These are phyloP conservation scores for Micromonas commoda DNA, from an alignment of 139 green algal genomes.

Conservation along the genomic window DNA sequence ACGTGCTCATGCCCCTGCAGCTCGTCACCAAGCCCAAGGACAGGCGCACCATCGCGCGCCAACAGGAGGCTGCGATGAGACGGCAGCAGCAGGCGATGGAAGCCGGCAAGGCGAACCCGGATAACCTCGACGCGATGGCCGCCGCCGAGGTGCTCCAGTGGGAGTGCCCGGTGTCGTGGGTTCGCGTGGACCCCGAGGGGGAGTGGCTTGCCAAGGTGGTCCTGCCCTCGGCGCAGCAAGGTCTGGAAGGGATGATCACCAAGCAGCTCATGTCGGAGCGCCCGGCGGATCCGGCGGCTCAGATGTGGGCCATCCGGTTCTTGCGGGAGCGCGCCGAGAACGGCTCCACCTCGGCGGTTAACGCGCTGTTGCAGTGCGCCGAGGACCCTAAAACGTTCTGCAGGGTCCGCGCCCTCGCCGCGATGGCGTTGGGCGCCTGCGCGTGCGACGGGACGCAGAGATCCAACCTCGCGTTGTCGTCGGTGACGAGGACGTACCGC, in stretches of 20 bases:
- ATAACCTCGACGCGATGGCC: neutral
- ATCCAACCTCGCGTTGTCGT: neutral
- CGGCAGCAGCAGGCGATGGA: neutral
- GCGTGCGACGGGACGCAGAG: neutral
- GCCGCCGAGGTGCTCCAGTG: neutral
- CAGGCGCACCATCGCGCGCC: neutral
- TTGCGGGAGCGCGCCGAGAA: neutral
- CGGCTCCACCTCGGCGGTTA: neutral
- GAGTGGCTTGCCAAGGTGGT: conserved; percentile 11
- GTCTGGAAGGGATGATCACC: conserved; percentile 12
- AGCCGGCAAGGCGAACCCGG: neutral
- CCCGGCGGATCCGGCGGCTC: neutral
- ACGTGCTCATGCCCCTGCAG: neutral
- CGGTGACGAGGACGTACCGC: neutral
- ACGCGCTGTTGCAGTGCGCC: conserved; percentile 9
- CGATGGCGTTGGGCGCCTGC: conserved; percentile 9
- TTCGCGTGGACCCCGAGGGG: neutral
- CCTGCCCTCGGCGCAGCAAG: neutral
- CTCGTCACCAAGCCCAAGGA: neutral
- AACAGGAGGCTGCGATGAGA: neutral
- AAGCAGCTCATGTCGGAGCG: neutral
- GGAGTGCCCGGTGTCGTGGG: conserved; percentile 4
- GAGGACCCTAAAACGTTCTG: conserved; percentile 11
- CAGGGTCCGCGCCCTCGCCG: conserved; percentile 10
- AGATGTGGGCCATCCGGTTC: neutral